A percentile compares a stretch with the other conserved stretches of the same genome.
These are phyloP conservation scores for Myriosclerotinia curreyana DNA, from an alignment of 2,329 filamentous ascomycete species.

Conservation along the genomic window DNA sequence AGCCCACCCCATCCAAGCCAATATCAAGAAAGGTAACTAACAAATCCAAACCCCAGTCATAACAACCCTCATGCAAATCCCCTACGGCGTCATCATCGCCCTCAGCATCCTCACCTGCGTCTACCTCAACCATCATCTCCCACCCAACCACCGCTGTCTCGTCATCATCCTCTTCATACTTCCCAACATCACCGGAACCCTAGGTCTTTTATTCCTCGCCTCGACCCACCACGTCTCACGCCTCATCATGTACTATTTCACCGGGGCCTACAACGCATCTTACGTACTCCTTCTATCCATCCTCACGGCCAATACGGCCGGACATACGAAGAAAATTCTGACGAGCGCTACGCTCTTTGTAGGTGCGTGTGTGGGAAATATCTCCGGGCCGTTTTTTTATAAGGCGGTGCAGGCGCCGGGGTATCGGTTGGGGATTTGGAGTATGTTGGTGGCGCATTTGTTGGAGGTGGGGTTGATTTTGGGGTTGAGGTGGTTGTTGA, in stretches of 20 bases:
- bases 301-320: constrained; percentile 57
- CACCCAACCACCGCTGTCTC: constrained; percentile 29
- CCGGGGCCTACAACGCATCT: constrained; percentile 26
- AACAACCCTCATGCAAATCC: constrained; percentile 54
- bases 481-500: not conserved
- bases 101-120: constrained; percentile 46
- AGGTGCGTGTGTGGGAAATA: constrained; percentile 51
- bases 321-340: constrained; percentile 48
- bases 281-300: constrained; percentile 42
- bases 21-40: not conserved
- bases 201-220: constrained; percentile 48
- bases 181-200: constrained; percentile 52
- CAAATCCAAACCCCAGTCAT: constrained; percentile 37
- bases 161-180: constrained; percentile 53
- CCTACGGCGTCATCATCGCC: constrained; percentile 56
- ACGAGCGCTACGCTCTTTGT: constrained; percentile 45
- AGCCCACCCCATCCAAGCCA: no score
- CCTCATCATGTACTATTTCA: constrained; percentile 50
- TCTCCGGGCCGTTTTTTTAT: constrained; percentile 43
- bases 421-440: constrained; percentile 11
- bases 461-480: not conserved
- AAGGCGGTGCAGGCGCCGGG: constrained; percentile 14
- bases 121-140: constrained; percentile 49
- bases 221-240: constrained; percentile 45
- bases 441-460: constrained; percentile 13